These are phyloP conservation scores for Plasmopara muralis DNA, from an alignment of 352 stramenopile species.

Conservation along the genomic window DNA sequence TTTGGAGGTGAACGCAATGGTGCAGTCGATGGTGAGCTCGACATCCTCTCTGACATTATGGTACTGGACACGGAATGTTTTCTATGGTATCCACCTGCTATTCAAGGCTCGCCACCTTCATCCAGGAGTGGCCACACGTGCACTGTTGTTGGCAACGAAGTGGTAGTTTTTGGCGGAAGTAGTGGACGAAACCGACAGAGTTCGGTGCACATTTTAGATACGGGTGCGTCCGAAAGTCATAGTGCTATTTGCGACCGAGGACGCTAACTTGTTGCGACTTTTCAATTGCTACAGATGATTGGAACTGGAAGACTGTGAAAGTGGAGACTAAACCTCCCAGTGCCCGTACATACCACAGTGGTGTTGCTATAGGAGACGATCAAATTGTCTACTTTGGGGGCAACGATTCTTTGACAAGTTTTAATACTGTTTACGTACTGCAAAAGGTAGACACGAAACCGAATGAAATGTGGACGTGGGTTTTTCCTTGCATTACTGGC, in stretches of 20 bases:
- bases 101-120: constrained; percentile 57
- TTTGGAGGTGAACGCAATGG: constrained; percentile 87
- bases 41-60: constrained; percentile 80
- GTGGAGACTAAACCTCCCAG: constrained; percentile 82
- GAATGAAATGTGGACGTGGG: constrained; percentile 73
- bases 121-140: constrained; percentile 69
- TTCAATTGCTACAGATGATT: constrained; percentile 42
- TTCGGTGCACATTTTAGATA: constrained; percentile 71
- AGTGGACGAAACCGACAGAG: constrained; percentile 63
- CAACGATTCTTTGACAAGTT: constrained; percentile 88
- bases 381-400: constrained; percentile 91
- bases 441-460: constrained; percentile 36
- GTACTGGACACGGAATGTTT: constrained; percentile 93
- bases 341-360: constrained; percentile 89
- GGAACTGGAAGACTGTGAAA: constrained; percentile 87
- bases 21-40: constrained; percentile 48
- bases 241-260: constrained; percentile 1
- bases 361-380: constrained; percentile 47
- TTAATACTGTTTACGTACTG: constrained; percentile 90
- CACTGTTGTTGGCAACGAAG: constrained; percentile 63
- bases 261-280: background rate
- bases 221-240: constrained; percentile 24
- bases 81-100: constrained; percentile 88
- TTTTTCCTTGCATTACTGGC: constrained; percentile 75
- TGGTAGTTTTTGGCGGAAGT: constrained; percentile 77